These are phyloP conservation scores for Kodamaea plutei DNA, from an alignment of 1,139 yeast genomes.

Conservation along the genomic window DNA sequence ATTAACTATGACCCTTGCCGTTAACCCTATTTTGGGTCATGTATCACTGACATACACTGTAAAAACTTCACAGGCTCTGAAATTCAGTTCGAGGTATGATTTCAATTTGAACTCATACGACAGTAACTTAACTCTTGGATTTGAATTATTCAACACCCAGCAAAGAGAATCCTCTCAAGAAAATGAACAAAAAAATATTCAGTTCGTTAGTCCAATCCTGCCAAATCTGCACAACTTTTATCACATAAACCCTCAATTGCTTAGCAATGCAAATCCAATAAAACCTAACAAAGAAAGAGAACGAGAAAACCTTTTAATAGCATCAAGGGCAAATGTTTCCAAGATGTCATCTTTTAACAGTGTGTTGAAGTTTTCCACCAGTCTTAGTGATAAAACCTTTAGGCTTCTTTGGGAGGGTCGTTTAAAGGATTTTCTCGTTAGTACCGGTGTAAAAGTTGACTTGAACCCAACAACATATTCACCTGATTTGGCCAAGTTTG, in stretches of 20 bases:
- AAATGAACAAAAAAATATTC: neutral
- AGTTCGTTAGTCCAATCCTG: conserved; percentile 21
- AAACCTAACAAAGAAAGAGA: neutral
- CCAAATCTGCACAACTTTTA: conserved; percentile 23
- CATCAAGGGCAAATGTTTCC: neutral
- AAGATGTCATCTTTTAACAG: conserved; percentile 41
- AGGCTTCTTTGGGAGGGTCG: conserved; percentile 86
- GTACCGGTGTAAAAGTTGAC: conserved; percentile 62
- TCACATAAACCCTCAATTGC: conserved; percentile 23
- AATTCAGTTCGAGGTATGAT: conserved; percentile 82
- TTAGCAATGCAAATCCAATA: conserved; percentile 3
- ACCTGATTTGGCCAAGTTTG: conserved; percentile 38
- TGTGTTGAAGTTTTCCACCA: conserved; percentile 72
- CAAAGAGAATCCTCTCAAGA: neutral
- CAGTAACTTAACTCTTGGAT: conserved; percentile 81
- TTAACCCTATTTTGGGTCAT: conserved; percentile 90
- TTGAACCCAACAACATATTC: conserved; percentile 25
- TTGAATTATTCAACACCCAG: conserved; percentile 66
- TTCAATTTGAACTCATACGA: conserved; percentile 89
- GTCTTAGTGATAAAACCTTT: conserved; percentile 57
- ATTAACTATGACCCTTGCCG: conserved; percentile 77
- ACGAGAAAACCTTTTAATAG: neutral
- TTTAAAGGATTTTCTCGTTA: conserved; percentile 70
- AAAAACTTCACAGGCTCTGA: conserved; percentile 69
- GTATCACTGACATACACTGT: conserved; percentile 86